A percentile compares a stretch with the other conserved stretches of the same genome.
Evolutionary conservation across 2,329 filamentous ascomycete species (phyloP).

Genomic region (Stachybotrys echinatus): DNA sequence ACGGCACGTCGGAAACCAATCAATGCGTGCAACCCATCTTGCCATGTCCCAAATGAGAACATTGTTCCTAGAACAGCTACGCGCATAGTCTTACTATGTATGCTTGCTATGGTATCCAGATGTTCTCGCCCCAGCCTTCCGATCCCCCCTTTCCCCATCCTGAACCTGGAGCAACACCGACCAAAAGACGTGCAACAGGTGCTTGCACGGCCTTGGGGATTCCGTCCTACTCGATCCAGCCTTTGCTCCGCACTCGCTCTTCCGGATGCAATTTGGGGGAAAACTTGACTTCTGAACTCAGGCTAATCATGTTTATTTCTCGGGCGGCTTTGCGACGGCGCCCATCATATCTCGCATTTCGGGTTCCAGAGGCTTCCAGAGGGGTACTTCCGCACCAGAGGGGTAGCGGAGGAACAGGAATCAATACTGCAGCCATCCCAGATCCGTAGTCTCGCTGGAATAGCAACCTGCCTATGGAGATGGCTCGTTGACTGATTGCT

Average conservation of each 20-base stretch:
- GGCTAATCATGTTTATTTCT: too few relatives aligned
- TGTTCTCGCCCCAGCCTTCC: background rate
- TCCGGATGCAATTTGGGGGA: background rate
- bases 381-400: too few relatives aligned
- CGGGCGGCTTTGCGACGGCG: too few relatives aligned
- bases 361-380: too few relatives aligned
- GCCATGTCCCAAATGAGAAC: background rate
- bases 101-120: background rate
- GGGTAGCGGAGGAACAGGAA: too few relatives aligned
- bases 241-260: background rate
- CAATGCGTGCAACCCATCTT: background rate
- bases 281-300: background rate
- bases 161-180: background rate
- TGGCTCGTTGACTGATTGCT: too few relatives aligned
- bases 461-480: too few relatives aligned
- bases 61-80: background rate
- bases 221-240: background rate
- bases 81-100: background rate
- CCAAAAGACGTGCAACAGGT: background rate
- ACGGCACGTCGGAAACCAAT: background rate
- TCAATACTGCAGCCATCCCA: too few relatives aligned
- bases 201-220: background rate
- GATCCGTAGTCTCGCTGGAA: too few relatives aligned
- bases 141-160: background rate
- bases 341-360: too few relatives aligned